A percentile compares a stretch with the other conserved stretches of the same genome.
phyloP scores from a whole-genome alignment of 2,329 filamentous ascomycete species.

The Botryotinia narcissicola region DNA sequence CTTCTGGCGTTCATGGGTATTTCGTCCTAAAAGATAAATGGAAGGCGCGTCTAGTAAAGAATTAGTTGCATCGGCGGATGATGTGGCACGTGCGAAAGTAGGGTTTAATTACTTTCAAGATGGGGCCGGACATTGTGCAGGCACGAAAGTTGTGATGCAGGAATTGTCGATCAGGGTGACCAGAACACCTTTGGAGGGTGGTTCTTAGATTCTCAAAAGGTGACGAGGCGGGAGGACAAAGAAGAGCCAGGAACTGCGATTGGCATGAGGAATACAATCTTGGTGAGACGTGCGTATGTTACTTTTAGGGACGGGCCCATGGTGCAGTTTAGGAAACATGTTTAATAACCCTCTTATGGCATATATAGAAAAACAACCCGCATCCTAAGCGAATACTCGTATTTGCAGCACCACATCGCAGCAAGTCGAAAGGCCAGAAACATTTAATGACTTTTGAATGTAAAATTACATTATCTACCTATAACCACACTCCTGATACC shows the following conservation, averaged over 20 bases:
- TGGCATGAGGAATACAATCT: too few relatives aligned
- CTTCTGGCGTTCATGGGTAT: too few relatives aligned
- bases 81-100: too few relatives aligned
- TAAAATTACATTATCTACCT: not conserved
- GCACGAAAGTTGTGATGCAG: too few relatives aligned
- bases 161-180: too few relatives aligned
- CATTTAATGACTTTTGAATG: not conserved
- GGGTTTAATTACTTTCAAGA: too few relatives aligned
- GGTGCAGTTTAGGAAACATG: not conserved
- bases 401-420: not conserved
- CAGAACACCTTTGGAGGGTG: too few relatives aligned
- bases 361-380: not conserved
- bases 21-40: too few relatives aligned
- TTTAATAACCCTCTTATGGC: not conserved
- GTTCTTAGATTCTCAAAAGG: slow-evolving; percentile 30
- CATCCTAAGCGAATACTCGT: not conserved
- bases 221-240: not conserved
- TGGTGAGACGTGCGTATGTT: not conserved
- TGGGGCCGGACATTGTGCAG: too few relatives aligned
- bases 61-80: too few relatives aligned
- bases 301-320: not conserved
- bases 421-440: not conserved
- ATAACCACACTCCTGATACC: slow-evolving; percentile 43
- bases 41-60: too few relatives aligned
- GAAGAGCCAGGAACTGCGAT: not conserved